Conservation (phyloP, 345 rosid species). For the Salix viminalis region DNA sequence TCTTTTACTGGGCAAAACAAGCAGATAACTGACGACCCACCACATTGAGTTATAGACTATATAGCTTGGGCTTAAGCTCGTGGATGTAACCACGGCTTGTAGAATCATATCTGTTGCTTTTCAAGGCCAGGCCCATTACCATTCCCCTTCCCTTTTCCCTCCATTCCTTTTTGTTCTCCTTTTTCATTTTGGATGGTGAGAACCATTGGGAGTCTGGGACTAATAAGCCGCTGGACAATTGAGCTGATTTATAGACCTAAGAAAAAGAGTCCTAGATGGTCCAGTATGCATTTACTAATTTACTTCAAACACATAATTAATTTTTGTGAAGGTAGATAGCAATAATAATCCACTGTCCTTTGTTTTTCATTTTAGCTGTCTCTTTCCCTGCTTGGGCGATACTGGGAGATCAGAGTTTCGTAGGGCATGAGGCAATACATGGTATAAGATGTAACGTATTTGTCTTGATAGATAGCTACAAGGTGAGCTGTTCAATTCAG, state of each 20-base stretch:
- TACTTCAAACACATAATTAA: not conserved
- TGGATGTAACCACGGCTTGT: not conserved
- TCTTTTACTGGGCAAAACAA: not conserved
- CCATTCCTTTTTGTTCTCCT: not conserved
- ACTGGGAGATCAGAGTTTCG: no score
- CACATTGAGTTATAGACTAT: not conserved
- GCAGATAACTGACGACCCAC: not conserved
- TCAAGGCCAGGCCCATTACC: not conserved
- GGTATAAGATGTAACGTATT: not conserved
- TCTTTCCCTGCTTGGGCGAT: not conserved
- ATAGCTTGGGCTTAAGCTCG: not conserved
- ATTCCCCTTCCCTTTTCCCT: not conserved
- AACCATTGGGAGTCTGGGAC: not conserved
- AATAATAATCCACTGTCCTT: not conserved
- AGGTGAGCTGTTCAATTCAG: constrained; percentile 2
- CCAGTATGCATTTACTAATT: not conserved
- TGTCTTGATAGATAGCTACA: not conserved
- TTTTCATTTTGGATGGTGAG: not conserved
- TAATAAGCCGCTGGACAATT: not conserved
- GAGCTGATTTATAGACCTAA: not conserved
- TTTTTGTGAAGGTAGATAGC: not conserved
- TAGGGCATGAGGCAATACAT: not conserved
- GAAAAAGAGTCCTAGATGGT: not conserved
- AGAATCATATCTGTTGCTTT: not conserved
- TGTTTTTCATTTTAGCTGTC: not conserved